phyloP scores from a whole-genome alignment of 345 rosid species.

The Psidium guajava region DNA sequence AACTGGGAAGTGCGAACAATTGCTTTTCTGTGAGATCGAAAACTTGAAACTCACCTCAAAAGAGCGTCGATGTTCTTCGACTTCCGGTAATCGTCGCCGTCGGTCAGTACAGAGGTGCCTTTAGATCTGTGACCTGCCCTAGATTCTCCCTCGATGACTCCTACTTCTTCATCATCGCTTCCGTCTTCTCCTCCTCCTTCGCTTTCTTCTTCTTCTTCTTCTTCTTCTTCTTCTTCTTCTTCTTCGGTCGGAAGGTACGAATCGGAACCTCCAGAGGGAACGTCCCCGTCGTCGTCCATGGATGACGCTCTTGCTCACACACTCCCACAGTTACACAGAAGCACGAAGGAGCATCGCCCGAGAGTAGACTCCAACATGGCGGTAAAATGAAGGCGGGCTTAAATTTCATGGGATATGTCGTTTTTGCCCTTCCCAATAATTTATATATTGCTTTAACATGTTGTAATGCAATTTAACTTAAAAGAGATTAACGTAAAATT shows the following conservation, averaged over 20 bases:
- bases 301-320: not conserved
- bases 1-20: not conserved
- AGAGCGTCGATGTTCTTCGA: constrained; percentile 88
- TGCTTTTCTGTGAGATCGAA: not conserved
- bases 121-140: not conserved
- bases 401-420: not conserved
- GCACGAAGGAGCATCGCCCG: not conserved
- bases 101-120: constrained; percentile 14
- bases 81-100: constrained; percentile 50
- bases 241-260: constrained; percentile 1
- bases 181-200: constrained; percentile 9
- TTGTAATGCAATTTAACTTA: too few relatives aligned
- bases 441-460: not conserved
- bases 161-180: not conserved
- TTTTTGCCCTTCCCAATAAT: not conserved
- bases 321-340: not conserved
- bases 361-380: not conserved
- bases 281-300: constrained; percentile 23
- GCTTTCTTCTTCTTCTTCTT: constrained; percentile 6
- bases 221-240: constrained; percentile 4
- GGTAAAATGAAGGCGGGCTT: not conserved
- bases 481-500: too few relatives aligned
- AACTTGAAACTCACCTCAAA: constrained; percentile 36
- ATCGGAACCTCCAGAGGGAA: constrained; percentile 29
- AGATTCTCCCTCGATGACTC: not conserved